A percentile compares a stretch with the other conserved stretches of the same genome.
Evolutionary conservation across 2,329 filamentous ascomycete species (phyloP).

Genomic region (Talaromyces albobiverticillius): DNA sequence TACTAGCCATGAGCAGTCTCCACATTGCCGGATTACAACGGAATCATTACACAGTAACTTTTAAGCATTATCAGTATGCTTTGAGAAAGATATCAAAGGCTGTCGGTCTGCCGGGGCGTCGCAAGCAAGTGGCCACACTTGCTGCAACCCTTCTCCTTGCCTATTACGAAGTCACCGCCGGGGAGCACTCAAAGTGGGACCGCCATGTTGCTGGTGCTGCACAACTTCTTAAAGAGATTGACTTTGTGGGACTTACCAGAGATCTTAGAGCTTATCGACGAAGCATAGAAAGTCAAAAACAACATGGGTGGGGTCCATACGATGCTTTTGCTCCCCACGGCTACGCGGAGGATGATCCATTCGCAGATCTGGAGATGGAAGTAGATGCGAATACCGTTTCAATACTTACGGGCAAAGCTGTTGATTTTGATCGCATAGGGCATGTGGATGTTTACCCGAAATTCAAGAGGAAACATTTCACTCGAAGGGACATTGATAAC

Average conservation of each 20-base stretch:
- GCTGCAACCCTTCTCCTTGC: constrained; percentile 82
- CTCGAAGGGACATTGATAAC: constrained; percentile 65
- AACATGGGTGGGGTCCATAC: constrained; percentile 25
- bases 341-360: constrained; percentile 40
- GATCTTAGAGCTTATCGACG: constrained; percentile 66
- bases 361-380: constrained; percentile 43
- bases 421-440: constrained; percentile 59
- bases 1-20: constrained; percentile 79
- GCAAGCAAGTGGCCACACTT: constrained; percentile 76
- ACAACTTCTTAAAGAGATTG: constrained; percentile 77
- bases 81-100: constrained; percentile 74
- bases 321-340: constrained; percentile 1
- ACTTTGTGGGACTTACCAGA: constrained; percentile 70
- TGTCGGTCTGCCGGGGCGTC: constrained; percentile 65
- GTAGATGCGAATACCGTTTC: constrained; percentile 59
- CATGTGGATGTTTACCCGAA: constrained; percentile 33
- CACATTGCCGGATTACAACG: constrained; percentile 82
- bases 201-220: constrained; percentile 83
- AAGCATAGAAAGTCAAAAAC: constrained; percentile 34
- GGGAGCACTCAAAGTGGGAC: constrained; percentile 94
- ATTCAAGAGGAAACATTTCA: constrained; percentile 33
- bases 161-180: constrained; percentile 92
- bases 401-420: constrained; percentile 54
- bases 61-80: constrained; percentile 89
- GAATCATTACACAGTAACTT: constrained; percentile 71